Base-by-base conservation (phyloP, 2,329 filamentous ascomycete species). In the Curvularia spicifera region DNA sequence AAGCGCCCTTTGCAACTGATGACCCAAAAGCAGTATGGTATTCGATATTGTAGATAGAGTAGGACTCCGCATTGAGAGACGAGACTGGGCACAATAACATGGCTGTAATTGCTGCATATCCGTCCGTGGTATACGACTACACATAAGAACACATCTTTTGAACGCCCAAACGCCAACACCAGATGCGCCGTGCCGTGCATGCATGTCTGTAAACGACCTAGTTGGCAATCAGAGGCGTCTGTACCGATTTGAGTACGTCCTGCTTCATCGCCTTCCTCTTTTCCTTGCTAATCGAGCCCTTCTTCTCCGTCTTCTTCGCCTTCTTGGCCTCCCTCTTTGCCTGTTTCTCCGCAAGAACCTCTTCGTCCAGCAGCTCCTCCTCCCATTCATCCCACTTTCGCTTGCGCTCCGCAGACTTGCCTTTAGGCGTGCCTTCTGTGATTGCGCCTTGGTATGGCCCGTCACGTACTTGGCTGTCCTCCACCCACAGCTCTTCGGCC, bases 401-500 rank as follows among this genome's bases (percentile, higher is more conserved):
- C 70, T 76, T 74, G 58, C 68, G 71, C 58, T 76, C 68, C n/a
- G 65, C 67, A 28, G 64, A 67, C 56, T 70, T 65, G 52, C 64
- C 67, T 26, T 54, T 64, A 39, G 60, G 13, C 58, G 59, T 58
- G n/a, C 51, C 62, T 5, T 64, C 64, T 60, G 67, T 72, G 59
- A 71, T 66, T n/a, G 65, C 60, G 10, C 70, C 69, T 50, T 71
- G 66, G 51, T 71, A 76, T 31, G 77, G 79, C 63, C 85, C 80
- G 5, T 82, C 79, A 43, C 95, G 81, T 6, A 97, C 87, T 71
- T 91, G 88, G 60, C 87, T 84, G 59, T 89, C 86, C 65, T 95
- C 91, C 15, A 89, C 78, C 93, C 95, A 99, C 64, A 99, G 83
- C 83, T 97, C 93, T 67, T 93, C 89, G 4, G 94, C 91, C 73